Evolutionary conservation across 768 basidiomycete genomes (phyloP).

Genomic region (Aureoboletus auriporus): DNA sequence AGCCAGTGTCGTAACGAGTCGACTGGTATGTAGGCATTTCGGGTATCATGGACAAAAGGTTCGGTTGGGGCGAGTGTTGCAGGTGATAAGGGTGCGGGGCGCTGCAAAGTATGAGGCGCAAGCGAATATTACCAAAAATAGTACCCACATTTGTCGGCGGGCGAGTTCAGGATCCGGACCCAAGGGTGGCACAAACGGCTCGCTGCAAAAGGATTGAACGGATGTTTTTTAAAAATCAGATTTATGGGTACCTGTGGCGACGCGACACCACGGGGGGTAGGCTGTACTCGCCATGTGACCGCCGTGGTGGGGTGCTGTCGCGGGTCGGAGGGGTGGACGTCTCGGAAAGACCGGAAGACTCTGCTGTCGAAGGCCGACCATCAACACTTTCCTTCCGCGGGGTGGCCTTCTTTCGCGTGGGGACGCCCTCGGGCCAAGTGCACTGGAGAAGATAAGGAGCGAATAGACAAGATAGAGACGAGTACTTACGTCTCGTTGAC

Average conservation of each 20-base stretch:
- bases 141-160: constrained; percentile 47
- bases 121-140: background rate
- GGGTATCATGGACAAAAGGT: constrained; percentile 54
- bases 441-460: constrained; percentile 43
- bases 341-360: constrained; percentile 69
- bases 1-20: constrained; percentile 49
- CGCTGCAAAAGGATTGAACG: constrained; percentile 30
- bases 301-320: constrained; percentile 59
- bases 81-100: constrained; percentile 42
- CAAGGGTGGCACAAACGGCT: constrained; percentile 43
- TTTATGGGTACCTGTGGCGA: constrained; percentile 34
- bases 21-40: constrained; percentile 52
- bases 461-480: constrained; percentile 3
- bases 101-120: constrained; percentile 25
- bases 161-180: constrained; percentile 40
- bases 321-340: constrained; percentile 69
- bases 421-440: constrained; percentile 81
- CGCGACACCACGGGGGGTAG: constrained; percentile 36
- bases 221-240: background rate
- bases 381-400: constrained; percentile 57
- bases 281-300: constrained; percentile 38
- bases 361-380: constrained; percentile 69
- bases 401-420: constrained; percentile 62
- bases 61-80: constrained; percentile 39
- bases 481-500: constrained; percentile 69